A percentile compares a stretch with the other conserved stretches of the same genome.
These are phyloP conservation scores for Blastobotrys muscicola DNA, from an alignment of 805 yeast genomes.

Conservation along the genomic window DNA sequence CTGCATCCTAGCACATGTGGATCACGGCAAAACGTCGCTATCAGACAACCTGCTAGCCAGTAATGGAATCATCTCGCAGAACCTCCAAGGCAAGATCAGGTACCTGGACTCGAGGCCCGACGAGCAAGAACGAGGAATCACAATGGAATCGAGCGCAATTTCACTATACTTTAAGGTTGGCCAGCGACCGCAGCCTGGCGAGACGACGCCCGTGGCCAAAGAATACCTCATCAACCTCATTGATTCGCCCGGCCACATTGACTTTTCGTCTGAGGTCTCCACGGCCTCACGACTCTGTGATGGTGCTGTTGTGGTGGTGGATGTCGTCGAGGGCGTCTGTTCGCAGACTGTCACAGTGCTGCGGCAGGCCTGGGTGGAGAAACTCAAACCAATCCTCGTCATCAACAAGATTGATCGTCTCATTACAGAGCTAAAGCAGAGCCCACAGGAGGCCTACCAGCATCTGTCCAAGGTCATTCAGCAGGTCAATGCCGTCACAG, in stretches of 20 bases:
- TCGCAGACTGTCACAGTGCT: slow-evolving; percentile 93
- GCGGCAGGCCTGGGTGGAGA: slow-evolving; percentile 93
- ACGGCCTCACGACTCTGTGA: slow-evolving; percentile 94
- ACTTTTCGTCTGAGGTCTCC: slow-evolving; percentile 91
- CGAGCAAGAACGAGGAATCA: slow-evolving; percentile 91
- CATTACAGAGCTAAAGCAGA: slow-evolving; percentile 67
- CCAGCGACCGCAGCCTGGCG: slow-evolving; percentile 21
- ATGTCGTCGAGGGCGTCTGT: slow-evolving; percentile 97
- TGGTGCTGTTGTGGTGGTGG: slow-evolving; percentile 91
- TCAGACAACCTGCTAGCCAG: slow-evolving; percentile 89
- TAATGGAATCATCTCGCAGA: slow-evolving; percentile 90
- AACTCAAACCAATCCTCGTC: slow-evolving; percentile 77
- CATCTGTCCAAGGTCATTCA: slow-evolving; percentile 76
- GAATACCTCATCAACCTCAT: slow-evolving; percentile 85
- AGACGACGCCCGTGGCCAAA: slow-evolving; percentile 31
- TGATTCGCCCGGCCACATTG: slow-evolving; percentile 99
- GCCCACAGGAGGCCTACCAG: slow-evolving; percentile 75
- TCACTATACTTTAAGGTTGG: slow-evolving; percentile 79
- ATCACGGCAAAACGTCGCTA: slow-evolving; percentile 94
- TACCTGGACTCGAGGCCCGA: slow-evolving; percentile 90
- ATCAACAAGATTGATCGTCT: slow-evolving; percentile 86
- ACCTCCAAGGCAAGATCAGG: slow-evolving; percentile 91
- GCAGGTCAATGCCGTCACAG: slow-evolving; percentile 90
- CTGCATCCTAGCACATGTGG: slow-evolving; percentile 95
- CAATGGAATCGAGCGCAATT: slow-evolving; percentile 96